Base-by-base conservation (phyloP, 1,284 basidiomycete species). In the Earliella scabrosa region DNA sequence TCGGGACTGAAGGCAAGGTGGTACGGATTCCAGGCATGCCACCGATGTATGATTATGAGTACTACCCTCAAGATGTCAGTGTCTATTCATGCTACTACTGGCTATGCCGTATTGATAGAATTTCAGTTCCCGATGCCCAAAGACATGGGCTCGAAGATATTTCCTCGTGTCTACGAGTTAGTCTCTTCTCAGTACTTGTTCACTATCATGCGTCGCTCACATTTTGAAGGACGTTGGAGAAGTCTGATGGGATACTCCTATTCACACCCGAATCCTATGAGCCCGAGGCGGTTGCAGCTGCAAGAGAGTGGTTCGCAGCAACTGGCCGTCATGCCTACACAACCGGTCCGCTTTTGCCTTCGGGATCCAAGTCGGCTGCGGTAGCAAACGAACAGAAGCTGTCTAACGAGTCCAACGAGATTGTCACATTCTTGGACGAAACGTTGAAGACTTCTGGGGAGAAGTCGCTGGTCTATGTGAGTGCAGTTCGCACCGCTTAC, bases 1-100 rank as follows among this genome's bases (percentile, higher is more conserved):
- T 50, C 53, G 4, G 14, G 31, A 27, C 3, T 16, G 35, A 34
- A 2, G 63, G 58, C 6, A n/a, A 24, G 3, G 27, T 68, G 0
- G 6, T 61, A 0, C 32, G 44, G 1, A 48, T 59, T 23, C 65
- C 65, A 0, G 63, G 62, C 20, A 16, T 62, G 13, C 63, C 65
- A 7, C 45, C 58, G 2, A 64, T 65, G 54, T 61, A 66, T 40
- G 61, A 68, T 39, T 58, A 64, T 18, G 66, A 68, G 45, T 35
- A 45, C 11, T 38, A 61, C 20, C 62, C 66, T 5, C 65, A 68
- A 52, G 47, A 51, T 2, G 61, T 63, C 26, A 18, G 54, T 46
- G 6, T 23, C 14, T n/a, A 5, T 7, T 24, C 16, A 29, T 16
- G 13, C 26, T 18, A 9, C n/a, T 27, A n/a, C 8, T n/a, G 6